A percentile compares a stretch with the other conserved stretches of the same genome.
phyloP scores from a whole-genome alignment of 2,329 filamentous ascomycete species.

The Fusarium lyarnte region DNA sequence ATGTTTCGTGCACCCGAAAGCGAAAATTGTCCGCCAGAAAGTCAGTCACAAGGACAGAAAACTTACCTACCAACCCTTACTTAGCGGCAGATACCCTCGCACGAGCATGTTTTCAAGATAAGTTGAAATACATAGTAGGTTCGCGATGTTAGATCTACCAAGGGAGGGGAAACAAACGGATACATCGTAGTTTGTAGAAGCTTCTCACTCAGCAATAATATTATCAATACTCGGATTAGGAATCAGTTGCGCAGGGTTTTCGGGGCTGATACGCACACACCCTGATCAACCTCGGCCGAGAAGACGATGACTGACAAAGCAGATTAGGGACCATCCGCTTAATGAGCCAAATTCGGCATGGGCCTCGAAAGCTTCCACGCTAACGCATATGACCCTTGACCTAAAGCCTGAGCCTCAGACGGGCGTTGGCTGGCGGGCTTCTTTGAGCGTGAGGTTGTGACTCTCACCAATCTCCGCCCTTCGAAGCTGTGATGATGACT shows the following conservation, averaged over 20 bases:
- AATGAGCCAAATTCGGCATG: constrained; percentile 16
- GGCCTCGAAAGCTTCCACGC: not conserved
- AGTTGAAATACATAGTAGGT: not conserved
- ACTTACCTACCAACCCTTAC: not conserved
- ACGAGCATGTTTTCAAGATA: not conserved
- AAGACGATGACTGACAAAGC: constrained; percentile 31
- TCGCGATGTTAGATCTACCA: not conserved
- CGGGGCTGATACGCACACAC: constrained; percentile 14
- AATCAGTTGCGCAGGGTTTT: constrained; percentile 21
- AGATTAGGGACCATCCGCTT: constrained; percentile 30
- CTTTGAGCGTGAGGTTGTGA: not conserved
- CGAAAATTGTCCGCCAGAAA: constrained; percentile 28
- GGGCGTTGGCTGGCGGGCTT: constrained; percentile 17
- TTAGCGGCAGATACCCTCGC: not conserved
- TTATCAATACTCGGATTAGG: constrained; percentile 32
- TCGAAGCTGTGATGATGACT: constrained; percentile 26
- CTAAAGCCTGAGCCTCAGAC: not conserved
- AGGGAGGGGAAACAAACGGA: not conserved
- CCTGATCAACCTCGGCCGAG: constrained; percentile 24
- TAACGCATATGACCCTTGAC: constrained; percentile 13
- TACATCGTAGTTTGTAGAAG: constrained; percentile 22
- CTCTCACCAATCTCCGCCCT: constrained; percentile 29
- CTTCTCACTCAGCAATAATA: constrained; percentile 25
- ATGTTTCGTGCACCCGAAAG: constrained; percentile 29
- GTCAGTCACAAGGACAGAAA: constrained; percentile 17